phyloP scores from a whole-genome alignment of 768 basidiomycete genomes.

The Rhodotorula babjevae region DNA sequence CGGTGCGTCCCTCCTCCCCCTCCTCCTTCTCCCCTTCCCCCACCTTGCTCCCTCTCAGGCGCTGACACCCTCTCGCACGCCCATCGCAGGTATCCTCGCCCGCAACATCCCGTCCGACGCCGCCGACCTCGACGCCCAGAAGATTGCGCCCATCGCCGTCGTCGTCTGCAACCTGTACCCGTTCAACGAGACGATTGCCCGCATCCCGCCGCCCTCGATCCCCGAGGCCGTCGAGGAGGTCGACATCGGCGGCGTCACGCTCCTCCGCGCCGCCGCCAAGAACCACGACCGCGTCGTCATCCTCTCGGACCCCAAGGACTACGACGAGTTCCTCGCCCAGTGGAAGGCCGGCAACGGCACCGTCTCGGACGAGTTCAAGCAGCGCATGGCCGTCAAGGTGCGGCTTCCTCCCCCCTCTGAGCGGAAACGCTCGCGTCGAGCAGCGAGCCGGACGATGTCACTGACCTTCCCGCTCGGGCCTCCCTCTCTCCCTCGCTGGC shows the following conservation, averaged over 20 bases:
- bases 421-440: too few species aligned
- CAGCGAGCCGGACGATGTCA: too few species aligned
- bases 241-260: constrained; percentile 96
- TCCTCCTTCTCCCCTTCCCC: background rate
- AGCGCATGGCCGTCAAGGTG: constrained; percentile 66
- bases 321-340: constrained; percentile 69
- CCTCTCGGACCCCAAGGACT: constrained; percentile 81
- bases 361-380: constrained; percentile 65
- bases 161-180: constrained; percentile 99
- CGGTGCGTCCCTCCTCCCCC: constrained; percentile 54
- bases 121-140: constrained; percentile 71
- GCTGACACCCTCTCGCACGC: constrained; percentile 17
- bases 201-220: constrained; percentile 75
- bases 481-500: too few species aligned
- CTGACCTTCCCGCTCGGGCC: too few species aligned
- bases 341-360: constrained; percentile 71
- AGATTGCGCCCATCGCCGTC: constrained; percentile 86
- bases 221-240: constrained; percentile 94
- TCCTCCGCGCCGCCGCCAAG: constrained; percentile 95
- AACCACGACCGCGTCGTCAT: constrained; percentile 66
- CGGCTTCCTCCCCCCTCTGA: too few species aligned
- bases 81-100: constrained; percentile 70
- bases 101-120: constrained; percentile 86
- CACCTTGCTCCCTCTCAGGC: constrained; percentile 1
- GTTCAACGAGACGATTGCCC: constrained; percentile 82